These are phyloP conservation scores for Boletus rufocinnamomeus DNA, from an alignment of 768 basidiomycete species.

Conservation along the genomic window DNA sequence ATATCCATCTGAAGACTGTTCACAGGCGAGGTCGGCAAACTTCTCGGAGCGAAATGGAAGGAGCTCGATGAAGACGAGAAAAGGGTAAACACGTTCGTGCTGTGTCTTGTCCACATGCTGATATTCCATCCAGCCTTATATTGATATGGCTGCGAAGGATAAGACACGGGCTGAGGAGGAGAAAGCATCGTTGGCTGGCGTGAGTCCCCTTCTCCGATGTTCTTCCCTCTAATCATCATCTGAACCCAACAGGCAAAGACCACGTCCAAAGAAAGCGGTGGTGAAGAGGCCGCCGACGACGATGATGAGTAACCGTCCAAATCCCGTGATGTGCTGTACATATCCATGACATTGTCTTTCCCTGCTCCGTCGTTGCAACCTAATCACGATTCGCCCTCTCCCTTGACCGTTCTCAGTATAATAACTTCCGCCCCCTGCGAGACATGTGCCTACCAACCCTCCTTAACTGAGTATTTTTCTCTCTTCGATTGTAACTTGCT, in stretches of 20 bases:
- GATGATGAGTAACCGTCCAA: constrained; percentile 42
- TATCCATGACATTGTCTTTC: constrained; percentile 21
- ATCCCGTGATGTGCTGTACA: constrained; percentile 10
- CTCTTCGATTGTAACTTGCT: constrained; percentile 24
- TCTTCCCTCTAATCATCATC: background rate
- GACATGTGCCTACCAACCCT: constrained; percentile 32
- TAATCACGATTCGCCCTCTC: constrained; percentile 21
- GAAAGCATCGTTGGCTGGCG: constrained; percentile 50
- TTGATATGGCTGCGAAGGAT: constrained; percentile 83
- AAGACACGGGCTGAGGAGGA: constrained; percentile 86
- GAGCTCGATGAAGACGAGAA: constrained; percentile 89
- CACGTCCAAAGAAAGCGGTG: constrained; percentile 41
- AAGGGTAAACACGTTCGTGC: constrained; percentile 57
- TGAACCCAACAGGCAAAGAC: constrained; percentile 30
- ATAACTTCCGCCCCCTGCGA: constrained; percentile 24
- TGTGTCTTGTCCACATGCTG: background rate
- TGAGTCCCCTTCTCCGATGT: constrained; percentile 27
- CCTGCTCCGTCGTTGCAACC: constrained; percentile 8
- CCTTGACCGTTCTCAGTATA: constrained; percentile 20
- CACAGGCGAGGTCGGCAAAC: constrained; percentile 88
- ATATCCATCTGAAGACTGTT: constrained; percentile 2
- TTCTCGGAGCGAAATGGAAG: constrained; percentile 97
- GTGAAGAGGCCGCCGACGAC: constrained; percentile 38
- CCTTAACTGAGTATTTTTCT: constrained; percentile 11
- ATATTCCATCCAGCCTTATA: constrained; percentile 66